A percentile compares a stretch with the other conserved stretches of the same genome.
Conservation (phyloP, 202 grass and related monocot genomes). For the Zizania palustris region DNA sequence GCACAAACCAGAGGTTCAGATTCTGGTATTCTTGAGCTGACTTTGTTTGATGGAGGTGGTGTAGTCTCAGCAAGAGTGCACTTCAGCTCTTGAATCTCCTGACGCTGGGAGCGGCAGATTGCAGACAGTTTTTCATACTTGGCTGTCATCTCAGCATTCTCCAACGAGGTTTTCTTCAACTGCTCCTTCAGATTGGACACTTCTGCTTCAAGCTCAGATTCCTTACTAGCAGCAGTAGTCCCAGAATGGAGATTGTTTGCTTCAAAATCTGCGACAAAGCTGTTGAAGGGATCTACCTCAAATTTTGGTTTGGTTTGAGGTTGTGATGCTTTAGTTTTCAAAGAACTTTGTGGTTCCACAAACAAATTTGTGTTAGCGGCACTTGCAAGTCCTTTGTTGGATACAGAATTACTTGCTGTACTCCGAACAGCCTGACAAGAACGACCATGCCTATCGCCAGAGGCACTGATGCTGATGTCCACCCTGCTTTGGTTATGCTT, state of each 20-base stretch:
- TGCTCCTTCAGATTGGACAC: constrained; percentile 68
- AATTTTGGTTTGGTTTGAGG: constrained; percentile 8
- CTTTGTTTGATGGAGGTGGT: constrained; percentile 44
- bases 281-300: constrained; percentile 53
- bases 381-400: constrained; percentile 39
- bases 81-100: constrained; percentile 81
- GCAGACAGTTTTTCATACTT: constrained; percentile 79
- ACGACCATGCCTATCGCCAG: constrained; percentile 44
- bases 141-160: constrained; percentile 74
- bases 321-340: constrained; percentile 47
- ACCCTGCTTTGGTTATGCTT: constrained; percentile 49
- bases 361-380: constrained; percentile 51
- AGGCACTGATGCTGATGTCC: constrained; percentile 36
- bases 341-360: constrained; percentile 20
- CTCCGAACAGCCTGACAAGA: constrained; percentile 41
- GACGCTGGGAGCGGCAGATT: constrained; percentile 72
- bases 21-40: constrained; percentile 44
- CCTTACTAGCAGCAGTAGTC: constrained; percentile 39
- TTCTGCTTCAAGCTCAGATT: constrained; percentile 61
- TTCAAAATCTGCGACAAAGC: constrained; percentile 71
- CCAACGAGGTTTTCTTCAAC: constrained; percentile 66
- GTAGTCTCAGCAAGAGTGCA: constrained; percentile 52
- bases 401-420: constrained; percentile 39
- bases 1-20: constrained; percentile 48
- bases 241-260: constrained; percentile 50